Evolutionary conservation across 345 rosid genomes (phyloP), one percentile per base, ranked within the genome.

Genomic region (Hibiscus syriacus): DNA sequence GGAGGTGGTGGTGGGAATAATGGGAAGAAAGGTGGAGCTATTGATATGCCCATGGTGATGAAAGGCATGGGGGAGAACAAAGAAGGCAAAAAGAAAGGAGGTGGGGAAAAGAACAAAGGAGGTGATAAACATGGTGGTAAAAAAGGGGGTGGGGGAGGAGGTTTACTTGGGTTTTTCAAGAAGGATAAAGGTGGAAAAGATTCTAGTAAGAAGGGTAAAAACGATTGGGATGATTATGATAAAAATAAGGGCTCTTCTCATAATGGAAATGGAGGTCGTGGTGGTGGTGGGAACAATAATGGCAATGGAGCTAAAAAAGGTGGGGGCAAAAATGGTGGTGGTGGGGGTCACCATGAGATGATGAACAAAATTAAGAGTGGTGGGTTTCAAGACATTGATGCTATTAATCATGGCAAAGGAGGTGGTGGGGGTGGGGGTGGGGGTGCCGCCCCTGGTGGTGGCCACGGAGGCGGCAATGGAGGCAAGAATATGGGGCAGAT

Each of bases 21-120:
- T 12, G 80, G 76, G 14, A 79, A 77, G 76, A 84, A 82, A 62
- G 82, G 83, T 0, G 82, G 79, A 6, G 70, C 16, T 11, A 65
- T 88, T 83, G 91, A 88, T 68, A 71, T 89, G 12, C 87, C 91
- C 2, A 73, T 85, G 55, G 80, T 78, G 2, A 81, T 81, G 80
- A 84, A 76, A 74, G 85, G 88, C 13, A 75, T 20, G 61, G 62
- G 74, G 4, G 82, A 78, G 54, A 81, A 73, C 69, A 81, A 82
- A 68, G 81, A 55, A 29, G 77, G 79, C 9, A 80, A n/a, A 76
- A 25, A 80, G 56, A 67, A 84, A 78, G n/a, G n/a, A 74, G 83
- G 84, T 13, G 83, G 79, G 53, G 67, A 58, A 43, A 70, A 73
- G 26, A 68, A 71, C 23, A 81, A 76, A 62, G 78, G 63, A 50